phyloP scores from a whole-genome alignment of 805 yeast species.

The Starmerella floris region DNA sequence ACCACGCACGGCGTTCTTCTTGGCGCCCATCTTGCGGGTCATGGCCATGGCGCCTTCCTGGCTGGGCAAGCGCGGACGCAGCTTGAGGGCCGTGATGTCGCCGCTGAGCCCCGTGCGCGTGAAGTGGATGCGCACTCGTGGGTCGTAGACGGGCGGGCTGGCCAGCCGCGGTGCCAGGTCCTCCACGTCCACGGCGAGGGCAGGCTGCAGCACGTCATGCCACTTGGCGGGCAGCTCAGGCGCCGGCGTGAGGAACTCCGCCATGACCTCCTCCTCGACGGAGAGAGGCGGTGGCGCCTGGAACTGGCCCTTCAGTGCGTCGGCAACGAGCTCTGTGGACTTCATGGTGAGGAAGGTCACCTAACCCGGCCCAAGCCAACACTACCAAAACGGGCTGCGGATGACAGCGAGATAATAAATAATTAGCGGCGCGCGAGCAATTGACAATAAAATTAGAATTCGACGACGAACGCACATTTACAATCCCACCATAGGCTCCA shows the following conservation, averaged over 20 bases:
- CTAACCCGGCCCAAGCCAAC: too few species aligned
- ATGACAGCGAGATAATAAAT: too few species aligned
- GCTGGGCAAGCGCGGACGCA: constrained; percentile 44
- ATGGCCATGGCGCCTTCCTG: constrained; percentile 62
- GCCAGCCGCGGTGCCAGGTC: constrained; percentile 39
- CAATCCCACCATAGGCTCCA: too few species aligned
- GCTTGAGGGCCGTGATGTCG: constrained; percentile 45
- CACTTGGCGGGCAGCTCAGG: constrained; percentile 54
- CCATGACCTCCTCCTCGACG: constrained; percentile 22
- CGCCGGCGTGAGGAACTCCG: constrained; percentile 49
- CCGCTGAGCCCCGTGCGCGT: constrained; percentile 69
- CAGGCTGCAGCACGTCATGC: constrained; percentile 43
- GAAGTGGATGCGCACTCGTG: constrained; percentile 54
- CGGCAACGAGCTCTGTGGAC: constrained; percentile 6
- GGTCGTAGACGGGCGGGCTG: constrained; percentile 44
- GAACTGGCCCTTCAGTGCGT: not conserved
- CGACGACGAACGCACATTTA: too few species aligned
- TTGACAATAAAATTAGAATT: too few species aligned
- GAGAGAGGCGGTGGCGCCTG: not conserved
- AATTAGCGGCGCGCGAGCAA: too few species aligned
- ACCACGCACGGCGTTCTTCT: constrained; percentile 53
- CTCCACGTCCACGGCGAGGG: constrained; percentile 24
- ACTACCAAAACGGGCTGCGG: too few species aligned
- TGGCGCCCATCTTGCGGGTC: constrained; percentile 51
- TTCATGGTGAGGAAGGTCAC: not conserved